Base-by-base conservation (phyloP, 2,329 filamentous ascomycete species). In the Xylaria sp. region DNA sequence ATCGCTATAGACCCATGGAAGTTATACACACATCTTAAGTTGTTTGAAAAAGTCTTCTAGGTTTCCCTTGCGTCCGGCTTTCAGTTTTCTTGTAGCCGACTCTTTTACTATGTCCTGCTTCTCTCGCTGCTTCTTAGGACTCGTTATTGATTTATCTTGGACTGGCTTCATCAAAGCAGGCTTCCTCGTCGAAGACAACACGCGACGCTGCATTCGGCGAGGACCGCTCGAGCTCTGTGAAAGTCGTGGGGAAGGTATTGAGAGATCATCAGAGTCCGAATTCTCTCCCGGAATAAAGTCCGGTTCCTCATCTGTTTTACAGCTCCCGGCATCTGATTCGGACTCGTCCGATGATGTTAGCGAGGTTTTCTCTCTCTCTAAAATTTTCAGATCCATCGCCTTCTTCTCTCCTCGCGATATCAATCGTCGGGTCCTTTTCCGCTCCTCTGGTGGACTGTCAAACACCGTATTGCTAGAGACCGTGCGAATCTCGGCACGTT, bases 31-130 rank as follows among this genome's bases (percentile, higher is more conserved):
- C 76, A 79, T 78, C 62, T 76, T 71, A 60, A 79, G 75, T 62
- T 78, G 78, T n/a, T 76, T 62, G 61, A 79, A 78, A 48, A 65
- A 72, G 57, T 78, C 74, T 57, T 78, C 77, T 12, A 79, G 65
- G 23, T 73, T 68, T 51, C 50, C 72, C 56, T 71, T 69, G 4
- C 67, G 55, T 20, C 68, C 64, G 20, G 60, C 23, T 25, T 73
- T 73, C 20, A 64, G n/a, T 25, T 69, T 69, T n/a, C 70, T 70
- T 20, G 64, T 58, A n/a, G 55, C 31, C 13, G 64, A 60, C 54
- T 55, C 65, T 15, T 51, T 65, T 12, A 56, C 59, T 44, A 23
- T 39, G 5, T 39, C 51, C 69, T 71, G 59, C 54, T 68, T 69
- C 44, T 69, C 54, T 31, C 59, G 12, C 39, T 34, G 71, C 44